Percentiles rank a stretch among this genome's conserved stretches.
These are phyloP conservation scores for Fusarium stilboides DNA, from an alignment of 2,329 filamentous ascomycete genomes.

Conservation along the genomic window DNA sequence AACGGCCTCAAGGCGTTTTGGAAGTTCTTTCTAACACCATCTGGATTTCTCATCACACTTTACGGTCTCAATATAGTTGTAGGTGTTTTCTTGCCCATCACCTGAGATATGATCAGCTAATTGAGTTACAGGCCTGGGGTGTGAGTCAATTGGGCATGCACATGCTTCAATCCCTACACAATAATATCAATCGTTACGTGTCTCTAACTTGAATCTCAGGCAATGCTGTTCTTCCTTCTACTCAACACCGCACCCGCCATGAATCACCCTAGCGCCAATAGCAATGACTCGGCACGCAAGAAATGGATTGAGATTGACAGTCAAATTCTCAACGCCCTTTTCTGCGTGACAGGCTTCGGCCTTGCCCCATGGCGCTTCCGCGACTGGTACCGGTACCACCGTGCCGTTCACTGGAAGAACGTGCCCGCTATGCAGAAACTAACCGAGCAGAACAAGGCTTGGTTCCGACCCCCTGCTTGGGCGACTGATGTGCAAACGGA, in stretches of 20 bases:
- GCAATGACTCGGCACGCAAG: conserved; percentile 80
- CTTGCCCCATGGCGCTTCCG: conserved; percentile 86
- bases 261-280: conserved; percentile 57
- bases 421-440: conserved; percentile 3
- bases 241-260: conserved; percentile 7
- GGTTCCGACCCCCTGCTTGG: conserved; percentile 11
- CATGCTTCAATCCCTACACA: background rate
- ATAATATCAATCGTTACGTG: no score
- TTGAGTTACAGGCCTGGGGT: conserved; percentile 1
- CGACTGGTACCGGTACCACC: conserved; percentile 64
- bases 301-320: conserved; percentile 89
- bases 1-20: conserved; percentile 8
- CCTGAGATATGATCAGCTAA: background rate
- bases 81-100: background rate
- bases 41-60: conserved; percentile 8
- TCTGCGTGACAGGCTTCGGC: conserved; percentile 89
- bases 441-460: conserved; percentile 9
- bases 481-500: background rate
- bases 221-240: conserved; percentile 12
- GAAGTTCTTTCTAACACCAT: conserved; percentile 59
- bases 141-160: background rate
- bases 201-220: background rate
- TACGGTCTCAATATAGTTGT: conserved; percentile 6
- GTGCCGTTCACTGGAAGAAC: background rate
- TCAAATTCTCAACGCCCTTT: conserved; percentile 83